phyloP scores from a whole-genome alignment of 257 asterid genomes.

The Petrea volubilis region DNA sequence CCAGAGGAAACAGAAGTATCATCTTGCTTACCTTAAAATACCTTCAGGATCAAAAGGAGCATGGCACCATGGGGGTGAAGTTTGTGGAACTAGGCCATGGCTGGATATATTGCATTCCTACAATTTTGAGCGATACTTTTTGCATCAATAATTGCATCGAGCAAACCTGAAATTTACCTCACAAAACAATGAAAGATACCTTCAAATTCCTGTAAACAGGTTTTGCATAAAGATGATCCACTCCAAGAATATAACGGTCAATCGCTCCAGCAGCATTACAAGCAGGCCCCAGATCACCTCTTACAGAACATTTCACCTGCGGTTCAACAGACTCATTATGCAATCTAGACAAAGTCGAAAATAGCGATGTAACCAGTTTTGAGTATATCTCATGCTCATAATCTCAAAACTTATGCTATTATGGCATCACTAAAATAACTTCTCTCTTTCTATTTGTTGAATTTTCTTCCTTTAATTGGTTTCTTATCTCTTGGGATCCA shows the following conservation, averaged over 20 bases:
- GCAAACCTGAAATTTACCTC: slow-evolving; percentile 13
- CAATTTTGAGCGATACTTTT: slow-evolving; percentile 9
- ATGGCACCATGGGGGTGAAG: slow-evolving; percentile 64
- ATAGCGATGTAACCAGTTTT: neutral
- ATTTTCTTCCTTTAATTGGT: too few species aligned
- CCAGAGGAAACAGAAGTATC: slow-evolving; percentile 1
- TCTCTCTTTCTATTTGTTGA: neutral
- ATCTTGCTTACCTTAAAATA: slow-evolving; percentile 63
- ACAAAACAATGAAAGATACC: slow-evolving; percentile 38
- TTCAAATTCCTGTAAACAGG: slow-evolving; percentile 78
- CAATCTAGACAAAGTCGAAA: neutral
- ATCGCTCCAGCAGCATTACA: slow-evolving; percentile 91
- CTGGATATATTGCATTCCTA: slow-evolving; percentile 67
- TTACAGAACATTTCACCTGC: slow-evolving; percentile 79
- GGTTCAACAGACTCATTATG: neutral
- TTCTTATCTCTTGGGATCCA: neutral
- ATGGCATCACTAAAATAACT: neutral
- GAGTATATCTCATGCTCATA: neutral
- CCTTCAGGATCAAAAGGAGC: slow-evolving; percentile 96
- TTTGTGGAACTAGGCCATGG: slow-evolving; percentile 40
- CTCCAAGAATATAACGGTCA: slow-evolving; percentile 74
- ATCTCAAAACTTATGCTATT: neutral
- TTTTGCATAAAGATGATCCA: slow-evolving; percentile 65
- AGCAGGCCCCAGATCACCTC: slow-evolving; percentile 86
- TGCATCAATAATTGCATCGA: slow-evolving; percentile 19